Percentiles rank a stretch among this genome's conserved stretches.
These are phyloP conservation scores for Cyanidioschyzon merolae DNA, from an alignment of 23 red algal species.

Conservation along the genomic window DNA sequence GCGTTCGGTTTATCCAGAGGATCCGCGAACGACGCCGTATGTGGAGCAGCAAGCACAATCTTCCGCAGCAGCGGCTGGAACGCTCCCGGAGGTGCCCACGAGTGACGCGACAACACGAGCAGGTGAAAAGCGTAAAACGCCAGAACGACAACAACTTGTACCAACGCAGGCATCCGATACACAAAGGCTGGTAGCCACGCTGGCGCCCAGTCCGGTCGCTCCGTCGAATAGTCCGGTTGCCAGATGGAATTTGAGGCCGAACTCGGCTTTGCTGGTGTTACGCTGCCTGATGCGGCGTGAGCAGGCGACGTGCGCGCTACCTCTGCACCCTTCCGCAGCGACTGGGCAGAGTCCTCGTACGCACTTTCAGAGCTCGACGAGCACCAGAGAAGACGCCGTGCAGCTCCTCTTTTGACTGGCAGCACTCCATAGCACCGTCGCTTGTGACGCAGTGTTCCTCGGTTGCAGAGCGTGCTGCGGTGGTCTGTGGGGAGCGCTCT, in stretches of 20 bases:
- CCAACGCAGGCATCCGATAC: background rate
- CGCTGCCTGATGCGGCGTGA: background rate
- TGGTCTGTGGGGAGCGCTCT: too few species aligned
- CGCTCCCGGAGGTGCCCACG: conserved; percentile 2
- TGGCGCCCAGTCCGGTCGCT: background rate
- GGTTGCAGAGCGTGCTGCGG: too few species aligned
- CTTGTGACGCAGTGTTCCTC: too few species aligned
- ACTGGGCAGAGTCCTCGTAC: background rate
- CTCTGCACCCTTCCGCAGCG: background rate
- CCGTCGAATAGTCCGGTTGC: background rate
- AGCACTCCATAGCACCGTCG: background rate
- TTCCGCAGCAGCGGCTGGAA: conserved; percentile 4
- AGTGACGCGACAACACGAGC: conserved; percentile 10
- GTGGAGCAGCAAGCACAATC: background rate
- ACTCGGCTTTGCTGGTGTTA: background rate
- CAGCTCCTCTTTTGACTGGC: background rate
- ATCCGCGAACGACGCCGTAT: conserved; percentile 2
- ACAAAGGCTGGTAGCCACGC: background rate
- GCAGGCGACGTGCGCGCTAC: background rate
- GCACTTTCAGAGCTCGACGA: background rate
- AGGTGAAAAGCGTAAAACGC: conserved; percentile 1
- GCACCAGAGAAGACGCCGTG: background rate
- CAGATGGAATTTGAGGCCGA: background rate
- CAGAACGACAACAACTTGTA: background rate
- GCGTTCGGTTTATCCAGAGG: conserved; percentile 11